Base-by-base conservation (phyloP, 768 basidiomycete species). In the Mycena crocata region DNA sequence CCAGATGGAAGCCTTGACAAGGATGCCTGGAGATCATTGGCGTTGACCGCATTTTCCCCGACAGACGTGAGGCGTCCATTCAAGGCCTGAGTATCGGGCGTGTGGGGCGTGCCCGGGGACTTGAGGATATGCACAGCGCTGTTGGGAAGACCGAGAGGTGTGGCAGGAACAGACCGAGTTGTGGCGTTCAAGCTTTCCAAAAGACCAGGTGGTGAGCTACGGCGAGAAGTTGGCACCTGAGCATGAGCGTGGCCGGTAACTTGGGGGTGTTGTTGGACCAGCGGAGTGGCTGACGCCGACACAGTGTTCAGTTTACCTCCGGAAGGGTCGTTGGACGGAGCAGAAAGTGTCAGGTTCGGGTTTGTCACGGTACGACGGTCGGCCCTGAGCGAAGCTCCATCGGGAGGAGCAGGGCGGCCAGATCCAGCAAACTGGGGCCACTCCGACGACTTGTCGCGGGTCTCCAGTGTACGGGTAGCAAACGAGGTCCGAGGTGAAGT, bases 381-480 rank as follows among this genome's bases (percentile, higher is more conserved):
- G 32, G 80, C 72, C 59, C 90, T 86, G 44, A 84, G 81, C 45
- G 79, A 74, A 34, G 87, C 71, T 15, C 83, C 82, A 39, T 94
- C 93, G 35, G 89, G 87, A 31, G 83, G 86, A 46, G 68, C 57
- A 39, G 50, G 42, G 72, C 91, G 89, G 46, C 84, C 75, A 50
- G 85, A 84, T 30, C 86, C 87, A 49, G 88, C 83, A 79, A 95
- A 98, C 77, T 95, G 94, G 34, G 96, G 94, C 96, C 96, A 98
- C 76, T 98, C 96, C 1, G 95, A 95, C 12, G 93, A 85, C 76
- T 90, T 92, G 74, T 91, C 90, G 35, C 87, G 83, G 50, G 83
- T 78, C 35, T 92, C 90, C 67, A 86, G 79, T 30, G 79, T 75
- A 46, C 90, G 89, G 66, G 80, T 78, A 32, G 83, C 75, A 65